Evolutionary conservation across 2,329 filamentous ascomycete species (phyloP).

Genomic region (Neofusicoccum cordaticola): DNA sequence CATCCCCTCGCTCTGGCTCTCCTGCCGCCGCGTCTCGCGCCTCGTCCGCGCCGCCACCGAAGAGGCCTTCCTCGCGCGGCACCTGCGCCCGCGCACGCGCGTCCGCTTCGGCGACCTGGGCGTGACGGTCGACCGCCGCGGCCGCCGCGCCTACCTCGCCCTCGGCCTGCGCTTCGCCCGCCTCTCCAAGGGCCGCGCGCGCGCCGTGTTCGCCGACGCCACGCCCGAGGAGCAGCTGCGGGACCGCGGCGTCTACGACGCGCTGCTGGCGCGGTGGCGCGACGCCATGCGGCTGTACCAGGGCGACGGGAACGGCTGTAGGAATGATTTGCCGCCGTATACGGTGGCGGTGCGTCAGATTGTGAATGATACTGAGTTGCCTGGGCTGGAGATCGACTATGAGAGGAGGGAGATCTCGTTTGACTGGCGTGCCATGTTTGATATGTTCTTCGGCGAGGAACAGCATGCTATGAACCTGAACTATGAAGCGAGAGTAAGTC

Average conservation of each 20-base stretch:
- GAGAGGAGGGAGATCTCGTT: conserved; percentile 25
- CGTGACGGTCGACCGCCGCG: background rate
- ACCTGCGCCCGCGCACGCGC: background rate
- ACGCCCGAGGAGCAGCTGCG: background rate
- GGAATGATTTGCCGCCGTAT: conserved; percentile 32
- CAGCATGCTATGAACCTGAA: background rate
- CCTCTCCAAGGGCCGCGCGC: background rate
- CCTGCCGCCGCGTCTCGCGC: conserved; percentile 13
- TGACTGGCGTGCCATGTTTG: conserved; percentile 29
- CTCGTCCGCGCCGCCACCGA: background rate
- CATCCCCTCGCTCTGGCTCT: conserved; percentile 5
- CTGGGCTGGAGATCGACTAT: conserved; percentile 24
- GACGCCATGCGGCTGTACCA: background rate
- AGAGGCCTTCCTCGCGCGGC: background rate
- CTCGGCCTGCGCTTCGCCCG: background rate
- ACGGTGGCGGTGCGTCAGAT: conserved; percentile 28
- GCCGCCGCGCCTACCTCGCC: background rate
- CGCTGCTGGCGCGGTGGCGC: background rate
- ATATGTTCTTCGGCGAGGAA: conserved; percentile 33
- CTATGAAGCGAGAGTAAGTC: background rate
- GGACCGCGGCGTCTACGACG: background rate
- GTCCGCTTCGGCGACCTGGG: background rate
- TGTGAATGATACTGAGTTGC: conserved; percentile 34
- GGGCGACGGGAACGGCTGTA: conserved; percentile 16
- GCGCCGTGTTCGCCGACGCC: background rate